These are phyloP conservation scores for Mimosa bimucronata DNA, from an alignment of 306 rosid genomes.

Conservation along the genomic window DNA sequence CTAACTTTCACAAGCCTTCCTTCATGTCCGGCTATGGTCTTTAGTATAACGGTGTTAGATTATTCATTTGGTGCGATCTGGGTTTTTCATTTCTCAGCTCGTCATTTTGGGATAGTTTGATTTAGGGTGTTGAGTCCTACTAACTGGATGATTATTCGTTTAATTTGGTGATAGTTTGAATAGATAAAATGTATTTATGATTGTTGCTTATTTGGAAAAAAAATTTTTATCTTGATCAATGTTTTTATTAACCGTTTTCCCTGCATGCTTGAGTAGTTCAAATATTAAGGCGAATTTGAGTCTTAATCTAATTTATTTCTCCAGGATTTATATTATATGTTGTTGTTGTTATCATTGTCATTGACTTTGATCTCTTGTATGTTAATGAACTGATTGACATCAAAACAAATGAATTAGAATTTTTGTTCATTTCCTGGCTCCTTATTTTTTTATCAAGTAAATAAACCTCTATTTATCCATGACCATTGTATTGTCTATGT, in stretches of 20 bases:
- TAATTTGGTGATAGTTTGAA: neutral
- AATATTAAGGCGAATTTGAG: neutral
- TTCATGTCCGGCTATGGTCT: no score
- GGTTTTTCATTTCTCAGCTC: constrained; percentile 1
- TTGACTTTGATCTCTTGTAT: neutral
- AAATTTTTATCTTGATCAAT: neutral
- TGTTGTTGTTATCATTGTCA: neutral
- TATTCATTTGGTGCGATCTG: constrained; percentile 7
- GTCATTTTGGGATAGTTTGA: neutral
- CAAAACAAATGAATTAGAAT: neutral
- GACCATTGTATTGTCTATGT: neutral
- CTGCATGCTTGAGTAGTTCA: neutral
- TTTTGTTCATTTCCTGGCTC: neutral
- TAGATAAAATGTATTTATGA: neutral
- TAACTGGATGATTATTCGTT: neutral
- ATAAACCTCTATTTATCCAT: neutral
- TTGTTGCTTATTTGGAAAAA: constrained; percentile 13
- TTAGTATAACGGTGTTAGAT: no score
- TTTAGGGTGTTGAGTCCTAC: neutral
- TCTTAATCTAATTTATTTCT: neutral
- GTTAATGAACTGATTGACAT: neutral
- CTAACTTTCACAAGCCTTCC: no score
- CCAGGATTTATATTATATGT: neutral
- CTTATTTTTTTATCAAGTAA: neutral
- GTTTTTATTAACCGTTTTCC: neutral